Evolutionary conservation across 2,329 filamentous ascomycete species (phyloP).

Genomic region (Pyrenophora tritici-repentis): DNA sequence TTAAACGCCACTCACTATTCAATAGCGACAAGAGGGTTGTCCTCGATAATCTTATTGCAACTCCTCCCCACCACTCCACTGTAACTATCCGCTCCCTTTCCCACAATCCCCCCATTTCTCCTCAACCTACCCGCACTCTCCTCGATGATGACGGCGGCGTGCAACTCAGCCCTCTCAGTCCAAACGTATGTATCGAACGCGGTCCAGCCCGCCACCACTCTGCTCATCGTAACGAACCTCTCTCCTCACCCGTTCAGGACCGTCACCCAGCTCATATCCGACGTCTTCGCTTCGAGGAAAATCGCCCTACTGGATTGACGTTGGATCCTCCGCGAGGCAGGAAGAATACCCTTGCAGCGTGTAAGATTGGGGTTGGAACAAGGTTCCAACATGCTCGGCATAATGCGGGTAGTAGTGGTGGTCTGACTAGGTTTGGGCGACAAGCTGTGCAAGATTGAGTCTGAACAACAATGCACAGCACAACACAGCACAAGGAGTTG

Average conservation of each 20-base stretch:
- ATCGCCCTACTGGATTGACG: neutral
- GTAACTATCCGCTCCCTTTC: neutral
- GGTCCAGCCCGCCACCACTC: conserved; percentile 27
- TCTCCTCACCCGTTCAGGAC: neutral
- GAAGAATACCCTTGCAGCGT: conserved; percentile 2
- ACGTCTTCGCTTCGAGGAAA: neutral
- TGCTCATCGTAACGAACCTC: neutral
- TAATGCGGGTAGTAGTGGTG: neutral
- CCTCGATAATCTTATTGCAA: neutral
- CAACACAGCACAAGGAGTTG: no score
- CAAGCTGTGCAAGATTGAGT: neutral
- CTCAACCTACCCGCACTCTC: neutral
- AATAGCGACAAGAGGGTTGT: no score
- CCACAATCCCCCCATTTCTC: neutral
- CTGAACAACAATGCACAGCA: neutral
- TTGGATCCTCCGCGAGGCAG: no score
- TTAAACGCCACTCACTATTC: neutral
- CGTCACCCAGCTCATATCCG: neutral
- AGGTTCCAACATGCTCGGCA: conserved; percentile 15
- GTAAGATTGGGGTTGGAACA: conserved; percentile 11
- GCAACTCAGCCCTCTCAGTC: conserved; percentile 32
- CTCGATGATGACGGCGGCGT: conserved; percentile 15
- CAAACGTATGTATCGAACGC: conserved; percentile 40
- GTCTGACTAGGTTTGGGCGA: neutral
- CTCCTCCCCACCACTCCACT: neutral